Base-by-base conservation (phyloP, 2,329 filamentous ascomycete species). In the Lomentospora prolificans region DNA sequence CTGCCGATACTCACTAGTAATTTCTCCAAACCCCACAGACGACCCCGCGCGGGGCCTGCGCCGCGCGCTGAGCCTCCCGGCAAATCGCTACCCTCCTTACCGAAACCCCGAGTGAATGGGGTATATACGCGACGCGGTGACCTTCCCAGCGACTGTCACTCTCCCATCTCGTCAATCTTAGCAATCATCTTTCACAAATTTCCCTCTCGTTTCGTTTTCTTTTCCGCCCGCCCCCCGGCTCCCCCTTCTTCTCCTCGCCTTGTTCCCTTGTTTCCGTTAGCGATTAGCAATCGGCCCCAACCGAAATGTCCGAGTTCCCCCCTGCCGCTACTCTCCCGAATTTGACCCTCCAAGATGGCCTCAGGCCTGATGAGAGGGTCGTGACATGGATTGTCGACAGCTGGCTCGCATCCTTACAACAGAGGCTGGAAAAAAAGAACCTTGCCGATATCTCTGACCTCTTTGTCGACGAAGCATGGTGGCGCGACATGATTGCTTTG, bases 381-480 rank as follows among this genome's bases (percentile, higher is more conserved):
- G 6, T 44, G 10, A 8, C 19, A 9, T 12, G 17, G n/a, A 44
- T 58, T 9, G 53, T 55, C 0, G n/a, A 36, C 3, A 19, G 24
- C 1, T 60, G 58, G 58, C 58, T 59, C 12, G 9, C 52, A 1
- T 31, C 14, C 4, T 50, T 60, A 1, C 30, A 58, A 2, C 9
- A 55, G 52, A 1, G 51, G 4, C 44, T 61, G 14, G 50, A 44
- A 6, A 46, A 57, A 3, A 28, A 53, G 14, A 27, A 56, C 7
- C 44, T 57, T 5, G 25, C 30, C 9, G 24, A 59, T 3, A 39
- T 63, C 3, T 53, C 56, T 1, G 57, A 59, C 19, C 53, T 65
- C 6, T 66, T 68, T 51, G 57, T 61, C 4, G 51, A 61, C 2
- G 61, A 65, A 48, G 61, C 60, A 17, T 67, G 64, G 64, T 65